Evolutionary conservation across 352 stramenopile genomes (phyloP).

Genomic region (Phytophthora citricola): DNA sequence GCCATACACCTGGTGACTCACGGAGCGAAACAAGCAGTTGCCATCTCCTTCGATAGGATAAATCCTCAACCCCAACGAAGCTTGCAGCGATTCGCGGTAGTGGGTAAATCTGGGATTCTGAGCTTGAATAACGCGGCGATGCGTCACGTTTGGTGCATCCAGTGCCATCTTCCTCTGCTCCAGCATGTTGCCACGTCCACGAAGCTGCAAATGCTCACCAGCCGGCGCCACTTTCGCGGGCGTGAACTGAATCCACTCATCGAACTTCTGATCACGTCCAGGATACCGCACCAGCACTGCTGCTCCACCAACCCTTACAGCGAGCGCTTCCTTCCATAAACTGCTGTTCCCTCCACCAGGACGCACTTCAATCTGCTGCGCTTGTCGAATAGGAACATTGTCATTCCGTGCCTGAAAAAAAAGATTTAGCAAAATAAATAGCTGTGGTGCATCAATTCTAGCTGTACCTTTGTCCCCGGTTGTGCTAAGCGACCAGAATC

Average conservation of each 20-base stretch:
- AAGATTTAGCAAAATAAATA: conserved; percentile 1
- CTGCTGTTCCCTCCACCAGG: conserved; percentile 37
- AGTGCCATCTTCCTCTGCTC: conserved; percentile 60
- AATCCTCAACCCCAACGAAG: conserved; percentile 52
- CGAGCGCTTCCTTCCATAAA: conserved; percentile 73
- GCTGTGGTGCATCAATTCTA: neutral
- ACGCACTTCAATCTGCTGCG: conserved; percentile 77
- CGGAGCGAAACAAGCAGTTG: conserved; percentile 98
- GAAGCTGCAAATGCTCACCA: conserved; percentile 64
- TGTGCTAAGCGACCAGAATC: conserved; percentile 72
- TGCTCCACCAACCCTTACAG: conserved; percentile 49
- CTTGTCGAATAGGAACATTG: conserved; percentile 63
- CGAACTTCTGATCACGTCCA: conserved; percentile 68
- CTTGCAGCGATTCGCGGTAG: conserved; percentile 63
- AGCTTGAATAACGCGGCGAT: conserved; percentile 66
- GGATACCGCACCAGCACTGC: conserved; percentile 75
- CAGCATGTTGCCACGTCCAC: conserved; percentile 29
- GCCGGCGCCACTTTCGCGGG: conserved; percentile 59
- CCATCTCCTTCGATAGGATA: conserved; percentile 93
- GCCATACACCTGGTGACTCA: conserved; percentile 97
- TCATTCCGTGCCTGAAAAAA: conserved; percentile 56
- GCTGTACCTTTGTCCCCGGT: conserved; percentile 58
- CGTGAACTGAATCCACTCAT: conserved; percentile 77
- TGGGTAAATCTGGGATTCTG: conserved; percentile 82
- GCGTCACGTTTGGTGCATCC: conserved; percentile 43